Evolutionary conservation across 2,329 filamentous ascomycete species (phyloP), one percentile per base, ranked within the genome.

Genomic region (Trichoderma sp.): DNA sequence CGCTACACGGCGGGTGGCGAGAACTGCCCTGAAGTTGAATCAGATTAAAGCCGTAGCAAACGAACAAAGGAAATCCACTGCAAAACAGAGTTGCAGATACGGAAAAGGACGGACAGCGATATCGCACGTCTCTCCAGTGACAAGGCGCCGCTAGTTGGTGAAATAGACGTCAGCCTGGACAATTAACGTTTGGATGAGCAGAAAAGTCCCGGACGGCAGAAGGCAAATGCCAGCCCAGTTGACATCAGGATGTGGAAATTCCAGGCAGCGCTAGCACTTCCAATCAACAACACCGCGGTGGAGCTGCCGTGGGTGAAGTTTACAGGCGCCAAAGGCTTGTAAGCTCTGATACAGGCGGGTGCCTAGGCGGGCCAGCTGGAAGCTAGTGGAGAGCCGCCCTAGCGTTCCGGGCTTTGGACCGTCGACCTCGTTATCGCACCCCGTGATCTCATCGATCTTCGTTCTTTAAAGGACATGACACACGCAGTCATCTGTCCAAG

Each of bases 151-250:
- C 67, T 60, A 71, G 50, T 14, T 71, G 53, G 18, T 14, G 67
- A 8, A 41, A 21, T 38, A 11, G 67, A 41, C 24, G 53, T 45
- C 33, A 71, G 33, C 35, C 21, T 16, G 33, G 24, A n/a, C 53
- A 33, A 60, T 71, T 59, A 41, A 60, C 67, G 21, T 38, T 62
- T 45, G 53, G 11, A 41, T 29, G 33, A 41, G 3, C 16, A 9
- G 7, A 14, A 14, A 16, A 16, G 45, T 53, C 31, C 45, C 50
- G 14, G 31, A 21, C 29, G 53, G 67, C 50, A 41, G 31, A 71
- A 83, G 84, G 78, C 86, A 14, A 33, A 53, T 27, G 50, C 50
- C 41, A 45, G 7, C 41, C 7, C 50, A 56, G 50, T 56, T 56
- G 50, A 56, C 50, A 56, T 56, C 21, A 56, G 11, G 50, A 21